phyloP scores from a whole-genome alignment of 352 stramenopile species.

The Thalassiosira allenii region DNA sequence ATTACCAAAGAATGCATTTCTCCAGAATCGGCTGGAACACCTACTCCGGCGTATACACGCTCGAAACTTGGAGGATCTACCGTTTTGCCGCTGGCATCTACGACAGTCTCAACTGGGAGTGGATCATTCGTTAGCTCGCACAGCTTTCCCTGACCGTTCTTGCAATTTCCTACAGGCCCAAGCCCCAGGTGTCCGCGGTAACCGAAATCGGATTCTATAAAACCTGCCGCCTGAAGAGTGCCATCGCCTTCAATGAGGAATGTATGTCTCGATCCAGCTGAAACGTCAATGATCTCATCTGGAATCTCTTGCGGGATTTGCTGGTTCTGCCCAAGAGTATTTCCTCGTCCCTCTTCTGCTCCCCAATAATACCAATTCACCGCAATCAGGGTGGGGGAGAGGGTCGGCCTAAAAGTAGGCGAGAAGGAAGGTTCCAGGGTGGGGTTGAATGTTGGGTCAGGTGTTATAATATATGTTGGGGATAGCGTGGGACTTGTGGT shows the following conservation, averaged over 20 bases:
- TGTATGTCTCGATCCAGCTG: slow-evolving; percentile 44
- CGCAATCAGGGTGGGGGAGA: slow-evolving; percentile 14
- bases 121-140: slow-evolving; percentile 4
- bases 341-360: slow-evolving; percentile 40
- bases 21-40: slow-evolving; percentile 40
- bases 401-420: background rate
- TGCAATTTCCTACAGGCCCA: background rate
- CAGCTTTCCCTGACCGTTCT: background rate
- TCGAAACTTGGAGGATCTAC: slow-evolving; percentile 38
- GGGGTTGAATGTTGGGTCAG: background rate
- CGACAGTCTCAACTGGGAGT: slow-evolving; percentile 7
- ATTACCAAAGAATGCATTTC: slow-evolving; percentile 58
- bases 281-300: slow-evolving; percentile 37
- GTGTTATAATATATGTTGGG: too few relatives aligned
- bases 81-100: slow-evolving; percentile 30
- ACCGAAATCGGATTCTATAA: slow-evolving; percentile 31
- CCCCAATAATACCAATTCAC: slow-evolving; percentile 52
- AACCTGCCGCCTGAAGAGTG: slow-evolving; percentile 19
- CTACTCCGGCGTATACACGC: slow-evolving; percentile 37
- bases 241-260: slow-evolving; percentile 37
- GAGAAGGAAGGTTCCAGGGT: background rate
- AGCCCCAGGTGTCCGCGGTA: slow-evolving; percentile 50
- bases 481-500: too few relatives aligned
- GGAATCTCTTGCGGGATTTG: slow-evolving; percentile 16
- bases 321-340: slow-evolving; percentile 26